Evolutionary conservation across 805 yeast genomes (phyloP).

Genomic region (Starmerella vitae): DNA sequence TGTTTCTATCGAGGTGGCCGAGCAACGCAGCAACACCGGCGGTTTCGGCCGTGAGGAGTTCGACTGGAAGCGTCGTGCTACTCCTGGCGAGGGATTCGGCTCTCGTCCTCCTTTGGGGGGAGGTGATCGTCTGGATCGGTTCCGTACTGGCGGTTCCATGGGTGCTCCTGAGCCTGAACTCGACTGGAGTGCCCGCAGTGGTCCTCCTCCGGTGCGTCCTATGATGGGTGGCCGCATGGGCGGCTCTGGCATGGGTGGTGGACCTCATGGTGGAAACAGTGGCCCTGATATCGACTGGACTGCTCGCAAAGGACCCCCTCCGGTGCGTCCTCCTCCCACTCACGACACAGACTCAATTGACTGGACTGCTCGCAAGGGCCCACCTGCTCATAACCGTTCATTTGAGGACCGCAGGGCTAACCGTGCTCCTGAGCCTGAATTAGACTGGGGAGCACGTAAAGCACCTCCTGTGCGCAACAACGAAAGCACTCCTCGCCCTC

Average conservation of each 20-base stretch:
- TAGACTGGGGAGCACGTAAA: conserved; percentile 32
- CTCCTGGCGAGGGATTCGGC: conserved; percentile 27
- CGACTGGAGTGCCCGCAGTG: conserved; percentile 29
- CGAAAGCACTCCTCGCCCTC: conserved; percentile 25
- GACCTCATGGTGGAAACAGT: no score
- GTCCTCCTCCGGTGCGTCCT: conserved; percentile 9
- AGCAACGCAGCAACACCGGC: conserved; percentile 40
- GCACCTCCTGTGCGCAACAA: conserved; percentile 8
- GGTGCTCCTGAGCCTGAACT: conserved; percentile 32
- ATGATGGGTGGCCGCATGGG: neutral
- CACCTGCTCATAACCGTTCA: conserved; percentile 3
- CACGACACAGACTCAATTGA: conserved; percentile 40
- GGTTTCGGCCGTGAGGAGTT: conserved; percentile 26
- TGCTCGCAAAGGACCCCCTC: conserved; percentile 21
- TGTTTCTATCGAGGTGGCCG: conserved; percentile 63
- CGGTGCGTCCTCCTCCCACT: conserved; percentile 22
- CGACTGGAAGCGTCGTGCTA: conserved; percentile 20
- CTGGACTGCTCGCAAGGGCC: conserved; percentile 19
- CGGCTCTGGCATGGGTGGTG: conserved; percentile 14
- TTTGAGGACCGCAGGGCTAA: no score
- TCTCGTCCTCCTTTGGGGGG: conserved; percentile 27
- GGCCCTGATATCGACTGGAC: conserved; percentile 19
- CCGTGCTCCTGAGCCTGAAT: conserved; percentile 33
- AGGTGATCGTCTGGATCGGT: conserved; percentile 30
- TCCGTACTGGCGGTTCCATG: conserved; percentile 11